A percentile compares a stretch with the other conserved stretches of the same genome.
These are phyloP conservation scores for Epichloe coenophiala DNA, from an alignment of 2,329 filamentous ascomycete genomes.

Conservation along the genomic window DNA sequence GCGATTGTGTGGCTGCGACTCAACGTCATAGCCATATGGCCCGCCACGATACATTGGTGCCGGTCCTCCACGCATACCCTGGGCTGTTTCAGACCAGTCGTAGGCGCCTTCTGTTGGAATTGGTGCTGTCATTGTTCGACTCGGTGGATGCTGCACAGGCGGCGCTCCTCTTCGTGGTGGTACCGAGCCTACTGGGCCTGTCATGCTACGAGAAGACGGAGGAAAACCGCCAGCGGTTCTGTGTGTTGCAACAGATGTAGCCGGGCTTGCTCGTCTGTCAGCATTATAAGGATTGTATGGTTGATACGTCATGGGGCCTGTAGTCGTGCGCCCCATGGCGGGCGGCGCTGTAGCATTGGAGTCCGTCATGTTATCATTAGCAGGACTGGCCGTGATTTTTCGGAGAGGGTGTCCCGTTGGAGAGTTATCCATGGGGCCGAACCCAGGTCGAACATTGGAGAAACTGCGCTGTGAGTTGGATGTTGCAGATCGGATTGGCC, in stretches of 20 bases:
- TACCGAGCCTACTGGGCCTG: constrained; percentile 15
- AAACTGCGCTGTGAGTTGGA: constrained; percentile 22
- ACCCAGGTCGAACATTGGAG: constrained; percentile 6
- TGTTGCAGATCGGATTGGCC: constrained; percentile 22
- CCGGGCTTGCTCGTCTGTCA: constrained; percentile 18
- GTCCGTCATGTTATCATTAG: constrained; percentile 15
- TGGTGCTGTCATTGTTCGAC: constrained; percentile 33
- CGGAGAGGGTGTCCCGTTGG: constrained; percentile 7
- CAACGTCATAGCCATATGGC: constrained; percentile 24
- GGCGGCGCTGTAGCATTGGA: constrained; percentile 12
- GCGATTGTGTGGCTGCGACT: constrained; percentile 14
- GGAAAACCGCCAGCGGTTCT: constrained; percentile 10
- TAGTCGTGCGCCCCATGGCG: constrained; percentile 4
- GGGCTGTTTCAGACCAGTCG: constrained; percentile 12
- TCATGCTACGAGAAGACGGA: constrained; percentile 21
- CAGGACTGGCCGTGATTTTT: constrained; percentile 18
- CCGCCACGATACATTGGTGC: constrained; percentile 12
- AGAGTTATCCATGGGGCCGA: constrained; percentile 8
- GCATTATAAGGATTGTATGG: constrained; percentile 15
- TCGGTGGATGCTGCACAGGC: constrained; percentile 21
- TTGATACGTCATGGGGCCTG: neutral
- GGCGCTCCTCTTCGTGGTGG: constrained; percentile 17
- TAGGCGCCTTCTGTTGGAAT: constrained; percentile 6
- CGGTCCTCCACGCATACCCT: constrained; percentile 8
- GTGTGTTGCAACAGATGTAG: constrained; percentile 16